These are phyloP conservation scores for Leucoagaricus sp. DNA, from an alignment of 1,284 basidiomycete genomes.

Conservation along the genomic window DNA sequence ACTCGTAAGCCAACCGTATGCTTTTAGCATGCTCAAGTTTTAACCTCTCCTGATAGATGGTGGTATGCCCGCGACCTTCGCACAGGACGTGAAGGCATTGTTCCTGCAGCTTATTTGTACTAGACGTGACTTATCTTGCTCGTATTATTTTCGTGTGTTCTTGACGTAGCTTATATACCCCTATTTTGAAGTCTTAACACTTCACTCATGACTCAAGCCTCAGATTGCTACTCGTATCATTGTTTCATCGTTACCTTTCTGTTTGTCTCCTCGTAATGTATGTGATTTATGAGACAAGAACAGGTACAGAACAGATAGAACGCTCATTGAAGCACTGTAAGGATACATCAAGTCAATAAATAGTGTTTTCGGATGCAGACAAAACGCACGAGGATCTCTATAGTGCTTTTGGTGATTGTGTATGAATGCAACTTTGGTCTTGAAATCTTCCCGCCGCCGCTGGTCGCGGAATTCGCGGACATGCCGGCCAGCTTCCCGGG, in stretches of 20 bases:
- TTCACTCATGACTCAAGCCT: conserved; percentile 1
- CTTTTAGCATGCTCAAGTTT: background rate
- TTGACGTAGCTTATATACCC: conserved; percentile 10
- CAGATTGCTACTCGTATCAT: conserved; percentile 2
- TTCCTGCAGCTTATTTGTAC: conserved; percentile 87
- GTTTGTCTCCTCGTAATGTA: background rate
- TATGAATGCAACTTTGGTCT: conserved; percentile 76
- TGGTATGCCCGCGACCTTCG: conserved; percentile 86
- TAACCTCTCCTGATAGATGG: conserved; percentile 58
- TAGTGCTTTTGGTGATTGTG: conserved; percentile 92
- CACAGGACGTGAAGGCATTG: conserved; percentile 82
- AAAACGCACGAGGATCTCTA: conserved; percentile 56
- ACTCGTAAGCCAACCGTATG: conserved; percentile 56
- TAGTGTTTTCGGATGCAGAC: background rate
- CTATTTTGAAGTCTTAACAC: background rate
- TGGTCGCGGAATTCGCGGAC: conserved; percentile 86
- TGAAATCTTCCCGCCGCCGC: conserved; percentile 78
- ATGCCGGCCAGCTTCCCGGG: conserved; percentile 89
- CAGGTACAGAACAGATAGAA: background rate
- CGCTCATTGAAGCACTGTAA: conserved; percentile 21
- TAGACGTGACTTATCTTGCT: conserved; percentile 37
- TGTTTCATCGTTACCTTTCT: conserved; percentile 4
- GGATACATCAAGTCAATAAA: background rate
- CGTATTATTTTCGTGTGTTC: conserved; percentile 22
- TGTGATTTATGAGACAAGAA: background rate